Evolutionary conservation across 2,329 filamentous ascomycete species (phyloP), one percentile per base, ranked within the genome.

Genomic region (Fusarium subglutinans): DNA sequence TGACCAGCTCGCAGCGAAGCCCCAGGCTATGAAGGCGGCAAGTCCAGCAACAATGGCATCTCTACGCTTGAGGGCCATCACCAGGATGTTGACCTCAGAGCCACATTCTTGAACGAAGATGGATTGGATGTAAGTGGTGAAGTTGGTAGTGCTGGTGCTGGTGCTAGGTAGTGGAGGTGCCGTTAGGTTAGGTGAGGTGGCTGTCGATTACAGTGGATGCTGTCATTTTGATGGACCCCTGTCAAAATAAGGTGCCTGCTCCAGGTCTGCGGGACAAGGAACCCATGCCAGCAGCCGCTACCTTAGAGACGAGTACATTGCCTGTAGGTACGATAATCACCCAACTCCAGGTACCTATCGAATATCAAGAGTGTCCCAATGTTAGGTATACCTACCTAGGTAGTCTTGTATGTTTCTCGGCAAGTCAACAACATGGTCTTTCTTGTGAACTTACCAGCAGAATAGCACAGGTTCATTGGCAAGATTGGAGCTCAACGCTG

Each of bases 21-120:
- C 93, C 96, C 96, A 98, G 81, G 94, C 92, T 81, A 98, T 86
- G 83, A 98, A 94, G 82, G 87, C 89, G 82, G 88, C 90, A 81
- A 92, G 82, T 82, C 88, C 89, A 82, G 91, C 90, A 83, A 93
- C 82, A 81, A 90, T 87, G 82, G 91, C 87, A 89, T 95, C 89
- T 87, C 90, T 90, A 85, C 90, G 90, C 87, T 90, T 90, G 85
- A 94, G 87, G 87, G 90, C 91, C 92, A 93, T 91, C 83, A 80
- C 80, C 81, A 77, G 73, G 76, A 76, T 77, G 74, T 76, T 77
- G 63, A 73, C 74, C 72, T 73, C 67, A 72, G 63, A 77, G 71
- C 76, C 74, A 78, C 82, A 83, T 83, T 74, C 76, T 81, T 76
- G 66, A 73, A 69, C 62, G 45, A 64, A 59, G 66, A 53, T 72